Evolutionary conservation across 2,329 filamentous ascomycete genomes (phyloP), one percentile per base, ranked within the genome.

Genomic region (Colletotrichum sublineola): DNA sequence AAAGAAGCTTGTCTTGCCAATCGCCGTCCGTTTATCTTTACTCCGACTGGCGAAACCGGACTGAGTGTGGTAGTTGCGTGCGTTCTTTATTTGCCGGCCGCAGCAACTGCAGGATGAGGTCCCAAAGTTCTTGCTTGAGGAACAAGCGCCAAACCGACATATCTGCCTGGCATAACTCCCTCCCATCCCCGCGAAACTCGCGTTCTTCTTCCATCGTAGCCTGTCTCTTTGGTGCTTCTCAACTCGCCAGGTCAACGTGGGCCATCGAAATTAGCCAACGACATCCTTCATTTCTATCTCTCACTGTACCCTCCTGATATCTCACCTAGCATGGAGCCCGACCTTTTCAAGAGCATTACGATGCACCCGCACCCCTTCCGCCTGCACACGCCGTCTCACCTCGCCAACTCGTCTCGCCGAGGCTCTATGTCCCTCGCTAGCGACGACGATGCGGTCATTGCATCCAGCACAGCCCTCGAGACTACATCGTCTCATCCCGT

Each of bases 401-500:
- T 76, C 71, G 77, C 75, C 75, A 78, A 75, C 73, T 80, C 60
- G 7, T 60, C 66, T n/a, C 29, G 20, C 2, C 53, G 61, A 38
- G 55, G 20, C 33, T 70, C 60, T 5, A 36, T 69, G 38, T 75
- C 72, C 18, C 61, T 73, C 40, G 74, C 69, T 58, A 76, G 68
- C 42, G 78, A 82, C 67, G 58, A 72, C 20, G 36, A 9, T 31
- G 5, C 20, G 11, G 24, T 31, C 40, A 70, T 70, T 31, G 86
- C 81, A 42, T 83, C 83, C 24, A 87, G 85, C 75, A 87, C 86
- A 8, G 84, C 81, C 53, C 79, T 87, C 62, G 85, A 87, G 77
- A 77, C 81, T 53, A 77, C 80, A 44, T 76, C 79, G 7, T 75
- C 77, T 20, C 44, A 8, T 29, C 44, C 40, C 24, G 20, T 20